phyloP scores from a whole-genome alignment of 768 basidiomycete genomes.

The Phaeolepiota aurea region DNA sequence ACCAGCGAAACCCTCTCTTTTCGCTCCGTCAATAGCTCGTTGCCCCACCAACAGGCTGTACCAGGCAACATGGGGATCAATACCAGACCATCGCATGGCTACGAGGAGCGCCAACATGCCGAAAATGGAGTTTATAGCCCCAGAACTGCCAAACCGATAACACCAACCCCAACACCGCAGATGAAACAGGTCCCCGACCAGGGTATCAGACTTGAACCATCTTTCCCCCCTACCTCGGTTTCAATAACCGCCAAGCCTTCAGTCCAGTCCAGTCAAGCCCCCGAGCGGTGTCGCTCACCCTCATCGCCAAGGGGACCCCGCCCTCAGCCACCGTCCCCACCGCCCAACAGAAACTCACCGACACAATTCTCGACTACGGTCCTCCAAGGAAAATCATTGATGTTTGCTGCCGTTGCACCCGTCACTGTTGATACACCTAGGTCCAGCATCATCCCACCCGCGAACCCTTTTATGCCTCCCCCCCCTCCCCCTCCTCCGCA shows the following conservation, averaged over 20 bases:
- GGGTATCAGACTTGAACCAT: too few relatives aligned
- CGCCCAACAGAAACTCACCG: slow-evolving; percentile 14
- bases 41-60: background rate
- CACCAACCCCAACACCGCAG: too few relatives aligned
- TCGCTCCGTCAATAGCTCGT: background rate
- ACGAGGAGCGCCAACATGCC: too few relatives aligned
- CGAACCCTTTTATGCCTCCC: slow-evolving; percentile 5
- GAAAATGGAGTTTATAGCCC: too few relatives aligned
- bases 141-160: too few relatives aligned
- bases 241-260: background rate
- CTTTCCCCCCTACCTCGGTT: background rate
- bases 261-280: background rate
- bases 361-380: slow-evolving; percentile 12
- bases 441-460: too few relatives aligned
- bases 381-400: slow-evolving; percentile 45
- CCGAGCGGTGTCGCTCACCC: background rate
- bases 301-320: too few relatives aligned
- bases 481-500: slow-evolving; percentile 6
- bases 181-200: too few relatives aligned
- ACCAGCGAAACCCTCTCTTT: background rate
- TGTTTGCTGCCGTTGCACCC: slow-evolving; percentile 52
- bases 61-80: background rate
- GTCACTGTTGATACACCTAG: slow-evolving; percentile 16
- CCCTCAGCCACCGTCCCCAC: slow-evolving; percentile 7
- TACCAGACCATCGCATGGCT: background rate